Percentiles rank a stretch among this genome's conserved stretches.
Conservation (phyloP, 345 rosid genomes). For the Citrus mangshanensis region DNA sequence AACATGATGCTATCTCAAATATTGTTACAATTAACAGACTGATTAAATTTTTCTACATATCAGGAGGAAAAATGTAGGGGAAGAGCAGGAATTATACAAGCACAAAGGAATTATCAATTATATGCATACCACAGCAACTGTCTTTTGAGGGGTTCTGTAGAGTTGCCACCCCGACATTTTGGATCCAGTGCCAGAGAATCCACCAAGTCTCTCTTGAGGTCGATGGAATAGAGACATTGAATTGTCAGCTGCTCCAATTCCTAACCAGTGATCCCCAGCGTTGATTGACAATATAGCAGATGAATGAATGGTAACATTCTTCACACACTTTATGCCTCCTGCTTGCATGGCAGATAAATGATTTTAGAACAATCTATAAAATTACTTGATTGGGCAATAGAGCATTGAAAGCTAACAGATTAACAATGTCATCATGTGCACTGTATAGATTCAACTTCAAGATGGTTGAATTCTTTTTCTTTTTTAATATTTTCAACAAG, state of each 20-base stretch:
- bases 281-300: constrained; percentile 80
- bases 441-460: constrained; percentile 9
- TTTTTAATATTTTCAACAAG: not conserved
- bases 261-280: constrained; percentile 95
- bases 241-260: constrained; percentile 98
- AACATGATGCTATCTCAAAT: not conserved
- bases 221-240: constrained; percentile 98
- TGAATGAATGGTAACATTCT: constrained; percentile 83
- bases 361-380: not conserved
- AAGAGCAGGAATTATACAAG: not conserved
- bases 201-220: constrained; percentile 76
- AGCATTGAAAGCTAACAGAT: not conserved
- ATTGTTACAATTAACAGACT: not conserved
- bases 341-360: constrained; percentile 9
- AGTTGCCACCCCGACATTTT: constrained; percentile 96
- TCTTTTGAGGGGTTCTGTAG: constrained; percentile 88
- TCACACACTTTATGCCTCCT: constrained; percentile 85
- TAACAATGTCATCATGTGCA: not conserved
- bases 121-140: constrained; percentile 76
- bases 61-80: not conserved
- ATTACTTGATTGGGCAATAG: not conserved
- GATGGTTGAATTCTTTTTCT: not conserved
- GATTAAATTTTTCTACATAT: not conserved
- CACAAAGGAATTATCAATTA: not conserved
- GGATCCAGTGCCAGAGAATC: constrained; percentile 58